These are phyloP conservation scores for Hypoxylon sp. DNA, from an alignment of 2,329 filamentous ascomycete species.

Conservation along the genomic window DNA sequence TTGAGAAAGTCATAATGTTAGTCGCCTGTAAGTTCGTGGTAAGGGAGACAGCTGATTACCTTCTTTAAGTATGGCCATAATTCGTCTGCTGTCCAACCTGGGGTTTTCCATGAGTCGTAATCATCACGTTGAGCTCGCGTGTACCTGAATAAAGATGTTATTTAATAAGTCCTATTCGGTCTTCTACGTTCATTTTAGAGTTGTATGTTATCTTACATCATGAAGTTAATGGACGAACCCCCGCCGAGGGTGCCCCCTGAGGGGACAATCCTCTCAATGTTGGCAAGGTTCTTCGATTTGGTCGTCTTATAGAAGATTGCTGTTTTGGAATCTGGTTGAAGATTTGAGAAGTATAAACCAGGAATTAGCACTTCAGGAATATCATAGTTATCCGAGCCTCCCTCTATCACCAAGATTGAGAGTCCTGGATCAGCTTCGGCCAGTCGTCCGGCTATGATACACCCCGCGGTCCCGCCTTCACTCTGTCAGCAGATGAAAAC, in stretches of 20 bases:
- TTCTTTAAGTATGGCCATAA: conserved; percentile 69
- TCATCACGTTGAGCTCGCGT: conserved; percentile 55
- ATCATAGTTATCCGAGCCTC: conserved; percentile 39
- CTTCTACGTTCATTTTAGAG: neutral
- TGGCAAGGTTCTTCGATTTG: conserved; percentile 58
- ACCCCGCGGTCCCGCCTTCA: conserved; percentile 42
- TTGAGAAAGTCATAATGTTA: conserved; percentile 26
- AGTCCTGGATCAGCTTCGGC: conserved; percentile 41
- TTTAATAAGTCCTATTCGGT: conserved; percentile 2
- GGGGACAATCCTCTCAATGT: conserved; percentile 60
- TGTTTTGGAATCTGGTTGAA: conserved; percentile 62
- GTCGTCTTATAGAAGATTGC: conserved; percentile 64
- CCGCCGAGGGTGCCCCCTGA: conserved; percentile 67
- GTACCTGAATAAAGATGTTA: conserved; percentile 46
- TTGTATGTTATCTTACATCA: conserved; percentile 55
- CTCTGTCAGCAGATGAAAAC: conserved; percentile 11
- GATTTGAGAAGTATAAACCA: conserved; percentile 64
- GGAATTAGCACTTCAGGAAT: conserved; percentile 57
- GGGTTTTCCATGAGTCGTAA: conserved; percentile 53
- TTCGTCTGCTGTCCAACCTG: conserved; percentile 53
- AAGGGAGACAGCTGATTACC: conserved; percentile 42
- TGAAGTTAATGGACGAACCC: conserved; percentile 66
- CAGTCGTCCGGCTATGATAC: conserved; percentile 40
- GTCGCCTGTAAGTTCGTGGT: neutral
- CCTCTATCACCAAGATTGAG: conserved; percentile 43